Conservation (phyloP, 768 basidiomycete genomes). For the Kockovaella imperatae region DNA sequence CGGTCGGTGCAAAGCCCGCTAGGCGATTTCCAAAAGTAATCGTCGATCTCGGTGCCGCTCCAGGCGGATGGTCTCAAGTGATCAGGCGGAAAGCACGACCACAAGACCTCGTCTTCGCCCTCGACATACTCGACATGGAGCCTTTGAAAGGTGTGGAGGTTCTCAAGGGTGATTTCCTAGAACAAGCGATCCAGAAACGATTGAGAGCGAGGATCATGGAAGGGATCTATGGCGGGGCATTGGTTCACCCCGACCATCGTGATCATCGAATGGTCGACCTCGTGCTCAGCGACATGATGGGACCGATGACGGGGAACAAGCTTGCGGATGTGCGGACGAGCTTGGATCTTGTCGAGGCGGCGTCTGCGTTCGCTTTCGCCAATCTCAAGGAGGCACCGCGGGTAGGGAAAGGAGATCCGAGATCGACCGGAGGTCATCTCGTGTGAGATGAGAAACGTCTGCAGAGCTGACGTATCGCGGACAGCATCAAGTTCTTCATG, state of each 20-base stretch:
- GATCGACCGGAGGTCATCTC: slow-evolving; percentile 34
- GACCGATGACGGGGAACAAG: slow-evolving; percentile 66
- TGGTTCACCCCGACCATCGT: slow-evolving; percentile 16
- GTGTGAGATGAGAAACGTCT: slow-evolving; percentile 29
- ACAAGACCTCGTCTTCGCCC: slow-evolving; percentile 55
- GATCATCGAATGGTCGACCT: slow-evolving; percentile 56
- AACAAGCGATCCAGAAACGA: slow-evolving; percentile 48
- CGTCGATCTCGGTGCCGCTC: slow-evolving; percentile 84
- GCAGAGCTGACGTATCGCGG: background rate
- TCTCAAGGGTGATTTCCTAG: slow-evolving; percentile 72
- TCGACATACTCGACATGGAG: slow-evolving; percentile 68
- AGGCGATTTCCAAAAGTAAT: slow-evolving; percentile 50
- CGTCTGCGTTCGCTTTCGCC: slow-evolving; percentile 58
- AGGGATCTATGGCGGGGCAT: slow-evolving; percentile 2
- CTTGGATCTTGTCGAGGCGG: slow-evolving; percentile 66
- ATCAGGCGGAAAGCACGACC: slow-evolving; percentile 23
- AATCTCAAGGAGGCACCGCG: slow-evolving; percentile 38
- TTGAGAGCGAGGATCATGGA: slow-evolving; percentile 2
- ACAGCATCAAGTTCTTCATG: slow-evolving; percentile 75
- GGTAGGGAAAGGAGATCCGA: no score
- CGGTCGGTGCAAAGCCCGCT: background rate
- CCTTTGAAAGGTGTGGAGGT: slow-evolving; percentile 66
- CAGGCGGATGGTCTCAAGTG: slow-evolving; percentile 92
- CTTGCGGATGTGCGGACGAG: slow-evolving; percentile 60
- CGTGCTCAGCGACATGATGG: slow-evolving; percentile 84